These are phyloP conservation scores for Trematosphaeria pertusa DNA, from an alignment of 2,329 filamentous ascomycete genomes.

Conservation along the genomic window DNA sequence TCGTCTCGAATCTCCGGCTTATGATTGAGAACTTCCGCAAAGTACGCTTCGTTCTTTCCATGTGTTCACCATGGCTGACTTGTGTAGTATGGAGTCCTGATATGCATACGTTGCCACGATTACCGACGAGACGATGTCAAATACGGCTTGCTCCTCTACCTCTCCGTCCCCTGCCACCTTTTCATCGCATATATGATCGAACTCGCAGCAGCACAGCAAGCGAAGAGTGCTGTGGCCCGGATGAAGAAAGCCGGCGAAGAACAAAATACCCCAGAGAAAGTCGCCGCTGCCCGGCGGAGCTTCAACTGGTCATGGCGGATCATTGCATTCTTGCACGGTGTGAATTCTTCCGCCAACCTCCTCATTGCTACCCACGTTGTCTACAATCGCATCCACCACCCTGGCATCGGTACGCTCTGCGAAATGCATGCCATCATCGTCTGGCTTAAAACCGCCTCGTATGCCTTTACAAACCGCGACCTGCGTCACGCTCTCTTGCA, in stretches of 20 bases:
- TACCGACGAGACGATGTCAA: slow-evolving; percentile 79
- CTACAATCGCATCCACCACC: slow-evolving; percentile 91
- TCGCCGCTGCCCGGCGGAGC: slow-evolving; percentile 65
- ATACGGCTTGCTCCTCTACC: slow-evolving; percentile 79
- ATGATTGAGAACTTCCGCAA: slow-evolving; percentile 98
- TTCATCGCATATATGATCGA: slow-evolving; percentile 92
- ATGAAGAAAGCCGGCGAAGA: slow-evolving; percentile 54
- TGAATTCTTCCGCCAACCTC: slow-evolving; percentile 85
- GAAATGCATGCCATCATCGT: slow-evolving; percentile 94
- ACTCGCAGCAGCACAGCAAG: slow-evolving; percentile 79
- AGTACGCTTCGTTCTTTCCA: slow-evolving; percentile 54
- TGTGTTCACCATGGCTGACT: slow-evolving; percentile 20
- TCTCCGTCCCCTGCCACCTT: slow-evolving; percentile 88
- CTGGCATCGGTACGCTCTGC: slow-evolving; percentile 87
- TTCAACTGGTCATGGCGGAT: slow-evolving; percentile 81
- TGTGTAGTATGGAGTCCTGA: slow-evolving; percentile 85
- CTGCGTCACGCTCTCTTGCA: slow-evolving; percentile 89
- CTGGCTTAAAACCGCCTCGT: slow-evolving; percentile 94
- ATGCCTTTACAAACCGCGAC: slow-evolving; percentile 95
- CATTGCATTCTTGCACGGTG: slow-evolving; percentile 78
- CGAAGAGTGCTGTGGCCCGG: slow-evolving; percentile 70
- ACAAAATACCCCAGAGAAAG: slow-evolving; percentile 60
- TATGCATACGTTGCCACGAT: slow-evolving; percentile 89
- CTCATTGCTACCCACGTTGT: slow-evolving; percentile 83
- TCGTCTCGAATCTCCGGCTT: slow-evolving; percentile 90